Evolutionary conservation across 2,329 filamentous ascomycete species (phyloP).

Genomic region (Trichoderma simmonsii): DNA sequence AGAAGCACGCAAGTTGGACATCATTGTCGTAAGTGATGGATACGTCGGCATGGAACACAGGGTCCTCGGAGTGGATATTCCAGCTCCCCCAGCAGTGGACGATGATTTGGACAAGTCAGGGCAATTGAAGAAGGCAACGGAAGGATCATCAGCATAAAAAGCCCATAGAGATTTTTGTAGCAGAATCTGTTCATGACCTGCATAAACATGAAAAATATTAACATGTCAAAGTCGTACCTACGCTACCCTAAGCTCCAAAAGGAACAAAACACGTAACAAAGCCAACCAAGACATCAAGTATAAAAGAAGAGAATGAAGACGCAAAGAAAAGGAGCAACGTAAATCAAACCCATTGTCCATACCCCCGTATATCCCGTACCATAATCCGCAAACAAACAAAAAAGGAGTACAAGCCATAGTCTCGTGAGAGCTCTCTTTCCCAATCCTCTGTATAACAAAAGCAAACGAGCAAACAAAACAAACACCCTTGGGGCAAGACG

Average conservation of each 20-base stretch:
- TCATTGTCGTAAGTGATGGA: slow-evolving; percentile 79
- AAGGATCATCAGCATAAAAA: not conserved
- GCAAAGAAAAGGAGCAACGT: not conserved
- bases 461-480: not conserved
- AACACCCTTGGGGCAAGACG: not conserved
- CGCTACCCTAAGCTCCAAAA: not conserved
- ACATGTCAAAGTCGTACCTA: not conserved
- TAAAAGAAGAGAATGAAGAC: not conserved
- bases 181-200: not conserved
- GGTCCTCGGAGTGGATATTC: slow-evolving; percentile 49
- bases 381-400: slow-evolving; percentile 14
- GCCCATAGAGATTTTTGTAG: not conserved
- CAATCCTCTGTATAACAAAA: slow-evolving; percentile 8
- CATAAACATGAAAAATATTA: not conserved
- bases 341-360: not conserved
- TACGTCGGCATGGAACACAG: slow-evolving; percentile 72
- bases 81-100: slow-evolving; percentile 46
- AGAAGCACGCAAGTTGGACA: slow-evolving; percentile 62
- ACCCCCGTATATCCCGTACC: not conserved
- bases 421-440: slow-evolving; percentile 20
- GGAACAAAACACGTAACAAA: not conserved
- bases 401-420: slow-evolving; percentile 10
- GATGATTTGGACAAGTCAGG: slow-evolving; percentile 39
- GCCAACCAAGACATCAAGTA: not conserved
- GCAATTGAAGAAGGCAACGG: not conserved